These are phyloP conservation scores for Stachybotrys elegans DNA, from an alignment of 2,329 filamentous ascomycete genomes.

Conservation along the genomic window DNA sequence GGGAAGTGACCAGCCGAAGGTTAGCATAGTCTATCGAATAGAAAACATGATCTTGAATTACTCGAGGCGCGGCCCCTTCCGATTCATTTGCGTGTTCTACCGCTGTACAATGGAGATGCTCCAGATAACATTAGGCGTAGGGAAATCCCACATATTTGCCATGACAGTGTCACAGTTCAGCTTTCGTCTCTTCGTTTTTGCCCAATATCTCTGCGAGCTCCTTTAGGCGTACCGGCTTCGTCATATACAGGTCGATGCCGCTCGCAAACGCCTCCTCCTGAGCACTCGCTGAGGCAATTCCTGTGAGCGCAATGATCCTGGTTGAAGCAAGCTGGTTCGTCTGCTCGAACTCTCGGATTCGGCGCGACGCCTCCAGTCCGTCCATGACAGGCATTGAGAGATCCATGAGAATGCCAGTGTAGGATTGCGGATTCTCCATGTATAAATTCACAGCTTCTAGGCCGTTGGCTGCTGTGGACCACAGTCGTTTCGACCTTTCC, in stretches of 20 bases:
- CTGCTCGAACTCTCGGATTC: slow-evolving; percentile 45
- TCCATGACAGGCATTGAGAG: slow-evolving; percentile 56
- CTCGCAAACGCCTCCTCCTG: slow-evolving; percentile 48
- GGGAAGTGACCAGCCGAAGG: too few relatives aligned
- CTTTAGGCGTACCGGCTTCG: slow-evolving; percentile 45
- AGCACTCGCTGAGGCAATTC: slow-evolving; percentile 42
- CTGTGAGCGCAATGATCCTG: slow-evolving; percentile 48
- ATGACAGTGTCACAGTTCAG: neutral
- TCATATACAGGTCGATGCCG: slow-evolving; percentile 49
- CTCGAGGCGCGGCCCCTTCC: too few relatives aligned
- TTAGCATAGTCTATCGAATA: too few relatives aligned
- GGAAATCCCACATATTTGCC: too few relatives aligned
- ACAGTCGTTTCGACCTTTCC: slow-evolving; percentile 24
- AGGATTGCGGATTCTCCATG: slow-evolving; percentile 14
- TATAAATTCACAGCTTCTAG: slow-evolving; percentile 27
- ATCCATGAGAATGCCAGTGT: slow-evolving; percentile 36
- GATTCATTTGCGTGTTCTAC: too few relatives aligned
- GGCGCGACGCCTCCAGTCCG: slow-evolving; percentile 42
- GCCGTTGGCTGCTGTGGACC: slow-evolving; percentile 26
- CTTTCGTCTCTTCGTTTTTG: neutral
- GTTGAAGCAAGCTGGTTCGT: slow-evolving; percentile 33
- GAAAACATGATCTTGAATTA: too few relatives aligned
- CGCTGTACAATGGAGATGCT: too few relatives aligned
- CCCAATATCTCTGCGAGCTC: slow-evolving; percentile 20
- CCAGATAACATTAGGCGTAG: too few relatives aligned